Evolutionary conservation across 2,329 filamentous ascomycete species (phyloP).

Genomic region (Xenoacremonium recifei): DNA sequence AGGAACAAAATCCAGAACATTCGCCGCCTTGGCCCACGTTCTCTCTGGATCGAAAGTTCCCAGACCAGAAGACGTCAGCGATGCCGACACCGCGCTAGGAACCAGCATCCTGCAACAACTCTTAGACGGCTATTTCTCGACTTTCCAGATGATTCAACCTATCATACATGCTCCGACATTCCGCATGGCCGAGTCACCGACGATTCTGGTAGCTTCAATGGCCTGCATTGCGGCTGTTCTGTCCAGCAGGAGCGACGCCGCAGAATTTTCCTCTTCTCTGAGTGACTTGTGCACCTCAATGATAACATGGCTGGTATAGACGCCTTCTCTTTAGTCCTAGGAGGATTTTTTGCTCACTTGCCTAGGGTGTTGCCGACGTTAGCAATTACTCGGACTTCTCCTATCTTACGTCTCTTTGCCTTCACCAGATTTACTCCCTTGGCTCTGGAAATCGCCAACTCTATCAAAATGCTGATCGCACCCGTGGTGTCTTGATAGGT

Average conservation of each 20-base stretch:
- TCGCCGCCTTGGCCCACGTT: constrained; percentile 19
- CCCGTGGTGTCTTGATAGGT: constrained; percentile 26
- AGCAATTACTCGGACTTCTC: constrained; percentile 23
- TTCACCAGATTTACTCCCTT: constrained; percentile 32
- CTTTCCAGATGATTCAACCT: constrained; percentile 28
- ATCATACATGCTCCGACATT: constrained; percentile 30
- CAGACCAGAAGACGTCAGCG: constrained; percentile 8
- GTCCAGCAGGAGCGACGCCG: constrained; percentile 10
- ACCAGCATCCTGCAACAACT: constrained; percentile 20
- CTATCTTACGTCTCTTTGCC: constrained; percentile 27
- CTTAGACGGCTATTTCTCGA: constrained; percentile 22
- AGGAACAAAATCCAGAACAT: not conserved
- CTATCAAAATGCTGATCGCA: constrained; percentile 28
- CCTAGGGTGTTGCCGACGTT: constrained; percentile 21
- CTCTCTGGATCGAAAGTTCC: constrained; percentile 23
- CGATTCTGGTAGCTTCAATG: constrained; percentile 27
- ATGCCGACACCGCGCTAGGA: constrained; percentile 14
- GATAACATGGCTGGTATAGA: constrained; percentile 27
- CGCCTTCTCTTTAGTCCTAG: too few species aligned
- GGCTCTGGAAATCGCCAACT: constrained; percentile 30
- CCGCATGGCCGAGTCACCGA: constrained; percentile 20
- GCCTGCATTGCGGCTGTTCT: constrained; percentile 28
- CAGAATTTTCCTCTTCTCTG: constrained; percentile 17
- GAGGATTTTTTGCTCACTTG: too few species aligned
- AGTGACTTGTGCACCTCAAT: constrained; percentile 26